A percentile compares a stretch with the other conserved stretches of the same genome.
phyloP scores from a whole-genome alignment of 2,329 filamentous ascomycete genomes.

The Dendrostoma leiphaemia region DNA sequence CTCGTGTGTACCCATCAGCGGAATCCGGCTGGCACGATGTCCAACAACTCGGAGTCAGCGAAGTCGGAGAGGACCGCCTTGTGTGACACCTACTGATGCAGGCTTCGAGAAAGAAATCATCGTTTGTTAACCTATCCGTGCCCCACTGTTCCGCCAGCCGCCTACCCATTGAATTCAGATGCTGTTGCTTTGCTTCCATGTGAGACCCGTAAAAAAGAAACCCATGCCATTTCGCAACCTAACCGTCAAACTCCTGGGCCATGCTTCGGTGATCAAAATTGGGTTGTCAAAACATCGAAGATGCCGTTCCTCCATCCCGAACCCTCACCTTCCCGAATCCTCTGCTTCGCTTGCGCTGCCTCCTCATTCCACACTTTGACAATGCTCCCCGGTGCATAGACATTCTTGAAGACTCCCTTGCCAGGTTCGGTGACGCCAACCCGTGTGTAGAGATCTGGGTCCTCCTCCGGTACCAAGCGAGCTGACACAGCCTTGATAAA shows the following conservation, averaged over 20 bases:
- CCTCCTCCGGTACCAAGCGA: conserved; percentile 66
- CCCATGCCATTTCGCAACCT: not conserved
- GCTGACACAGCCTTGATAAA: conserved; percentile 83
- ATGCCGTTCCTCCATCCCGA: conserved; percentile 83
- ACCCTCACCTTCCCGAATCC: conserved; percentile 69
- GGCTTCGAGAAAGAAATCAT: too few species aligned
- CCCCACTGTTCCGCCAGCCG: too few species aligned
- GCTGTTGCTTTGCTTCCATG: not conserved
- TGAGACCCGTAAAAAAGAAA: not conserved
- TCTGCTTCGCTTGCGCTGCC: conserved; percentile 65
- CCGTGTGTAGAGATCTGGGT: conserved; percentile 73
- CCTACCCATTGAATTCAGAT: too few species aligned
- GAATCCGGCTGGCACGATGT: too few species aligned
- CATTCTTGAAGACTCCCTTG: conserved; percentile 68
- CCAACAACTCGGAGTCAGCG: too few species aligned
- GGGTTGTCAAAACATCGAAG: conserved; percentile 57
- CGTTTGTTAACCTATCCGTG: too few species aligned
- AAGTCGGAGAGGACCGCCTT: too few species aligned
- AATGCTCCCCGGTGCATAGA: conserved; percentile 86
- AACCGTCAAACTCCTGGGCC: not conserved
- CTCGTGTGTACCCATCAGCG: too few species aligned
- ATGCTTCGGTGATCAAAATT: not conserved
- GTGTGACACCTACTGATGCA: too few species aligned
- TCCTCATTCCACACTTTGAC: conserved; percentile 89
- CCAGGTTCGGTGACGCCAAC: conserved; percentile 63